Evolutionary conservation across 2,329 filamentous ascomycete species (phyloP), one percentile per base, ranked within the genome.

Genomic region (Microcyclosporella mali): DNA sequence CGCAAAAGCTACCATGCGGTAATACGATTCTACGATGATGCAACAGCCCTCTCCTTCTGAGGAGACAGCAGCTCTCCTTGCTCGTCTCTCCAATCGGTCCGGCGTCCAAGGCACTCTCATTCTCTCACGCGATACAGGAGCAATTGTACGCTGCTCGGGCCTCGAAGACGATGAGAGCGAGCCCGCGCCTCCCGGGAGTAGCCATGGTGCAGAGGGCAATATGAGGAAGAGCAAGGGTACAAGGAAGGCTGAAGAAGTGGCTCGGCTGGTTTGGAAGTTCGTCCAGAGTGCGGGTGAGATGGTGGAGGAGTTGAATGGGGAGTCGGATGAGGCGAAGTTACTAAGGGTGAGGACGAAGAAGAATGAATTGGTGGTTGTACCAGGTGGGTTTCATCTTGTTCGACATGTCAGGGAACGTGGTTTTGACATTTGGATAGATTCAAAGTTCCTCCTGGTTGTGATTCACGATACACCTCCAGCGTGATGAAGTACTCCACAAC

Each of bases 321-420:
- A 88, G 68, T 79, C 84, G 74, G 86, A 92, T 57, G 85, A 89
- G 60, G 66, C 89, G 50, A 88, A 82, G 66, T 70, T 92, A 36
- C 66, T 92, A 39, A 75, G 85, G 50, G 62, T 94, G 51, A 77
- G 87, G 52, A 90, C 85, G n/a, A 88, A 82, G 70, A 88, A 85
- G 64, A 84, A 88, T 56, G 87, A 94, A 64, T 69, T 92, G 49
- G 83, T 92, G 46, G 86, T 92, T 58, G 83, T 90, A 15, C 85
- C 85, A 40, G 72, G 72, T 74, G 61, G 35, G 64, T 45, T 12
- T 15, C 15, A n/a, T 21, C 10, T 18, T 33, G 2, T n/a, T n/a
- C n/a, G n/a, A n/a, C n/a, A 36, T 14, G 11, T 15, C 15, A 10
- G 17, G 14, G 32, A 18, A 37, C 8, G 16, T 15, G 28, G 17